Conservation (phyloP, 805 yeast genomes). For the Kuraishia borneana region DNA sequence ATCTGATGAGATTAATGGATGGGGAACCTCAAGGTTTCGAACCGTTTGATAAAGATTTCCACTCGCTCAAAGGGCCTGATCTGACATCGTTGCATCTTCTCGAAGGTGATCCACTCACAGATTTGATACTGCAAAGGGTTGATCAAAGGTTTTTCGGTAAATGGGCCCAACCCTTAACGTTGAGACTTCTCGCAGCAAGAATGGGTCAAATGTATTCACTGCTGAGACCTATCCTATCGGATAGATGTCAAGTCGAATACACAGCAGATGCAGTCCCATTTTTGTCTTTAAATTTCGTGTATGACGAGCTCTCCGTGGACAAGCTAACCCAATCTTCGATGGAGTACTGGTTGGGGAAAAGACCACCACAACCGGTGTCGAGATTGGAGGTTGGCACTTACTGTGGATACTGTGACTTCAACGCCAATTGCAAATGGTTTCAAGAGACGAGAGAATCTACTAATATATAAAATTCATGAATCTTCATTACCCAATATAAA, state of each 20-base stretch:
- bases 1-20: conserved; percentile 29
- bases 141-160: conserved; percentile 18
- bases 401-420: conserved; percentile 48
- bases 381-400: conserved; percentile 24
- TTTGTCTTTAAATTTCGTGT: conserved; percentile 26
- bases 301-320: conserved; percentile 19
- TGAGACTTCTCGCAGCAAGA: conserved; percentile 44
- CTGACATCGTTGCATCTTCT: too few relatives aligned
- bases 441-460: conserved; percentile 4
- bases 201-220: conserved; percentile 32
- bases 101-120: too few relatives aligned
- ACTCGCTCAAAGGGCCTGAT: conserved; percentile 8
- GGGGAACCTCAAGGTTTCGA: conserved; percentile 33
- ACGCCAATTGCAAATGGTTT: conserved; percentile 29
- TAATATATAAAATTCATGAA: neutral
- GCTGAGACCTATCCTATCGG: conserved; percentile 23
- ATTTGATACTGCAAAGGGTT: neutral
- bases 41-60: conserved; percentile 22
- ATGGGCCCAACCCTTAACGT: conserved; percentile 48
- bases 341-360: conserved; percentile 47
- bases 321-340: conserved; percentile 22
- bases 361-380: conserved; percentile 33
- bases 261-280: conserved; percentile 33
- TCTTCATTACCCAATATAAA: neutral
- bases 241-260: conserved; percentile 38